A percentile compares a stretch with the other conserved stretches of the same genome.
Evolutionary conservation across 1,139 yeast genomes (phyloP).

Genomic region (Hemisphaericaspora subhashii): DNA sequence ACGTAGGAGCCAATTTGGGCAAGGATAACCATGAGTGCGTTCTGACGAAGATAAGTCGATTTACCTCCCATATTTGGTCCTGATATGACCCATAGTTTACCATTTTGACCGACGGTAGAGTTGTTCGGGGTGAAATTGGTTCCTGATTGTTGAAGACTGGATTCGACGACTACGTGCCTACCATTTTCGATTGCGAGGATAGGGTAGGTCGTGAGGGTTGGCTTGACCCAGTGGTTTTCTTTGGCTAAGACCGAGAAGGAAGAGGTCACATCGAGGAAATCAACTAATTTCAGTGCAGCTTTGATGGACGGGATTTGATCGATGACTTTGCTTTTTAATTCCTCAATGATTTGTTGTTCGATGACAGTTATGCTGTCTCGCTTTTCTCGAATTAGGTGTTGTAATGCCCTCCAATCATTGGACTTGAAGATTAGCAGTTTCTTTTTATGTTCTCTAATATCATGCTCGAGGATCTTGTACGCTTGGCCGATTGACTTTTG

Average conservation of each 20-base stretch:
- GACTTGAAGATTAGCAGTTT: slow-evolving; percentile 28
- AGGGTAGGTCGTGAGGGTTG: slow-evolving; percentile 53
- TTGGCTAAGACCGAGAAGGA: slow-evolving; percentile 72
- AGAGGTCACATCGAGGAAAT: slow-evolving; percentile 68
- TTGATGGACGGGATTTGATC: slow-evolving; percentile 43
- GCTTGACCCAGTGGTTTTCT: slow-evolving; percentile 66
- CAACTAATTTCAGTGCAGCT: slow-evolving; percentile 48
- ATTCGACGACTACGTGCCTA: slow-evolving; percentile 87
- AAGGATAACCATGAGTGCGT: slow-evolving; percentile 77
- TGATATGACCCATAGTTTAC: slow-evolving; percentile 66
- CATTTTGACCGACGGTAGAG: slow-evolving; percentile 30
- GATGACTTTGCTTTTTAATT: slow-evolving; percentile 41
- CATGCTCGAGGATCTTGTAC: slow-evolving; percentile 15
- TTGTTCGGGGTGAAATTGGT: slow-evolving; percentile 66
- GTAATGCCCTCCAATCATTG: slow-evolving; percentile 32
- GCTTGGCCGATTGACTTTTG: slow-evolving; percentile 26
- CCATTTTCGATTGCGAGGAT: slow-evolving; percentile 57
- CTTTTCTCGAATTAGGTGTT: slow-evolving; percentile 25
- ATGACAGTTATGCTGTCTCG: slow-evolving; percentile 29
- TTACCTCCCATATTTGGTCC: slow-evolving; percentile 99
- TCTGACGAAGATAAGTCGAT: slow-evolving; percentile 84
- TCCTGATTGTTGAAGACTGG: slow-evolving; percentile 55
- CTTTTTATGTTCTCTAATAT: slow-evolving; percentile 30
- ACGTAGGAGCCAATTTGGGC: slow-evolving; percentile 92
- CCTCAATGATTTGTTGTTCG: slow-evolving; percentile 48